These are phyloP conservation scores for Bipolaris victoriae DNA, from an alignment of 2,329 filamentous ascomycete species.

Conservation along the genomic window DNA sequence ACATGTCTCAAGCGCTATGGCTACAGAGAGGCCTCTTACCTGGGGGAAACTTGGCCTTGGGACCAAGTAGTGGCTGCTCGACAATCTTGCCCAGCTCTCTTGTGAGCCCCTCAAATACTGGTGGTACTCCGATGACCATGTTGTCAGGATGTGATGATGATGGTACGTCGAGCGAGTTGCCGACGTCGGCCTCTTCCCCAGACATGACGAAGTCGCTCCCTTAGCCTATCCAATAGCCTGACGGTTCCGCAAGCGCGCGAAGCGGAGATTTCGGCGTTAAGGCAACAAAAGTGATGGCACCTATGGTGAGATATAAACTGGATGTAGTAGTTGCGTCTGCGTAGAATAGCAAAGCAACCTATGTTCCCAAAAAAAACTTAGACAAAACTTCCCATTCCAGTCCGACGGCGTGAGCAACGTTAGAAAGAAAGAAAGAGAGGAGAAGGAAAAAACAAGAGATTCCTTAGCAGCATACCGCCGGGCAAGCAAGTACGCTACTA, in stretches of 20 bases:
- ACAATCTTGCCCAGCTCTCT: constrained; percentile 43
- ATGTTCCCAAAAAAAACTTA: neutral
- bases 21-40: constrained; percentile 18
- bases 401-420: neutral
- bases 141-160: constrained; percentile 46
- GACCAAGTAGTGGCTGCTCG: constrained; percentile 44
- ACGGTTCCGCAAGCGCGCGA: constrained; percentile 14
- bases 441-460: too few relatives aligned
- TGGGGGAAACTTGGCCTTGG: constrained; percentile 38
- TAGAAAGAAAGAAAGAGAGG: neutral
- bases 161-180: constrained; percentile 34
- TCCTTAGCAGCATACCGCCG: neutral
- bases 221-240: constrained; percentile 16
- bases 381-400: neutral
- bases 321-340: neutral
- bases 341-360: neutral
- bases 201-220: constrained; percentile 22
- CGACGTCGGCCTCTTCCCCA: constrained; percentile 24
- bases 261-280: constrained; percentile 23
- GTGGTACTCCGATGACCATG: constrained; percentile 47
- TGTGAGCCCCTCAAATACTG: constrained; percentile 45
- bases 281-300: neutral
- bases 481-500: neutral
- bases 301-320: neutral
- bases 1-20: neutral